Base-by-base conservation (phyloP, 1,284 basidiomycete species). In the Ustilago esculenta region DNA sequence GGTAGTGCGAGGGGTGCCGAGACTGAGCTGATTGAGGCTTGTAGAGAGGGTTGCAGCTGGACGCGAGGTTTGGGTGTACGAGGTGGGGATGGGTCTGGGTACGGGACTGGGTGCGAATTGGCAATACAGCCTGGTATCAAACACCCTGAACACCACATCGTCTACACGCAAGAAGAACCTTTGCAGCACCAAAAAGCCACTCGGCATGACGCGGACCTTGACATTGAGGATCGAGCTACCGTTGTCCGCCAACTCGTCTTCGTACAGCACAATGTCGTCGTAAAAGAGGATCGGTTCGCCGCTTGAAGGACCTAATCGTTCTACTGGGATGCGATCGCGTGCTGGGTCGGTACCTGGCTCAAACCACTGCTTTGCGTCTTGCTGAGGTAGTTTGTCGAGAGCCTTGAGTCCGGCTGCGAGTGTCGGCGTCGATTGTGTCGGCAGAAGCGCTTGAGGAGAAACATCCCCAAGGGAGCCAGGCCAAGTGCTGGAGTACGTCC, bases 131-230 rank as follows among this genome's bases (percentile, higher is more conserved):
- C 96, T 86, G 0, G 94, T 94, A 76, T 99, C 96, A 74, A 88
- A 90, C 33, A 89, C 87, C 35, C 96, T 87, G 84, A 98, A 98
- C 35, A 98, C 87, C 36, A 99, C 96, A 54, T 91, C 88, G 82
- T 99, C 96, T 42, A 99, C 94, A 18, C 96, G 88, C 5, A 99
- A 85, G n/a, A 92, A 93, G 82, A 97, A 92, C 7, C 96, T 87
- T 1, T 89, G 87, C 9, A 99, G 87, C 64, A 98, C 88, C 82
- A 98, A 95, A 72, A 97, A 86, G 45, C 90, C 95, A n/a, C 89
- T 90, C 0, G 95, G 94, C 94, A 98, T 98, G 41, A 98, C 94
- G 53, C 96, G 89, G 11, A 81, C 76, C 36, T 81, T 81, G 48
- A 81, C 77, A 21, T 58, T 76, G 20, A 81, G 61, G 40, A 77